These are phyloP conservation scores for Hyphopichia fennica DNA, from an alignment of 1,139 yeast genomes.

Conservation along the genomic window DNA sequence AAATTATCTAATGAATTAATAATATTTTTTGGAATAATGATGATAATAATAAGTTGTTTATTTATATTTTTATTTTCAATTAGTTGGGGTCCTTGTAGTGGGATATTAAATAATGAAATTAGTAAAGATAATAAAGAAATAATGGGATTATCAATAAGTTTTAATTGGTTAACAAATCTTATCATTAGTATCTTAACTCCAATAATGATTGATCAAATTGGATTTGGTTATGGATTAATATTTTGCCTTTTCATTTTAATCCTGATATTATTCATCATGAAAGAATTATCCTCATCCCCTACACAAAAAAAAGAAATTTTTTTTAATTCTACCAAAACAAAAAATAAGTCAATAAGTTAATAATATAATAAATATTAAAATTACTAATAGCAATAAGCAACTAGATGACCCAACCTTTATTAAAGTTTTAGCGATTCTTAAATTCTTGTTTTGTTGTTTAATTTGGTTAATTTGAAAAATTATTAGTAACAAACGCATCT, in stretches of 20 bases:
- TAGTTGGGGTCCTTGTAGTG: constrained; percentile 38
- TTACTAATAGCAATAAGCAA: too few species aligned
- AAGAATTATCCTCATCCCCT: too few species aligned
- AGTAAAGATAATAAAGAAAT: constrained; percentile 21
- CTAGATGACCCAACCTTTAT: too few species aligned
- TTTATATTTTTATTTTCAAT: constrained; percentile 26
- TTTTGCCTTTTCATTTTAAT: constrained; percentile 17
- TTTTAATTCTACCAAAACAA: too few species aligned
- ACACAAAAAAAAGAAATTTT: too few species aligned
- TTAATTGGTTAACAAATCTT: constrained; percentile 27
- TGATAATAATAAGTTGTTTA: constrained; percentile 7
- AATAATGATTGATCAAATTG: constrained; percentile 16
- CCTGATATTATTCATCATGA: constrained; percentile 14
- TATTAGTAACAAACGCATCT: too few species aligned
- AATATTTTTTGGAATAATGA: neutral
- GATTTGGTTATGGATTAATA: constrained; percentile 19
- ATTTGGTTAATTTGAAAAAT: too few species aligned
- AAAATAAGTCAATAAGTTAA: too few species aligned
- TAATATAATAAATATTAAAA: too few species aligned
- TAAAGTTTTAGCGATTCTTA: too few species aligned
- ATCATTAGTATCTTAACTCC: constrained; percentile 25
- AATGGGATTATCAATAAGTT: constrained; percentile 21
- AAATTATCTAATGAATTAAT: neutral
- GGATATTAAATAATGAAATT: constrained; percentile 23
- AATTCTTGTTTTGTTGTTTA: too few species aligned